Conservation (phyloP, 78 protist genomes). For the Bigelowiella natans region DNA sequence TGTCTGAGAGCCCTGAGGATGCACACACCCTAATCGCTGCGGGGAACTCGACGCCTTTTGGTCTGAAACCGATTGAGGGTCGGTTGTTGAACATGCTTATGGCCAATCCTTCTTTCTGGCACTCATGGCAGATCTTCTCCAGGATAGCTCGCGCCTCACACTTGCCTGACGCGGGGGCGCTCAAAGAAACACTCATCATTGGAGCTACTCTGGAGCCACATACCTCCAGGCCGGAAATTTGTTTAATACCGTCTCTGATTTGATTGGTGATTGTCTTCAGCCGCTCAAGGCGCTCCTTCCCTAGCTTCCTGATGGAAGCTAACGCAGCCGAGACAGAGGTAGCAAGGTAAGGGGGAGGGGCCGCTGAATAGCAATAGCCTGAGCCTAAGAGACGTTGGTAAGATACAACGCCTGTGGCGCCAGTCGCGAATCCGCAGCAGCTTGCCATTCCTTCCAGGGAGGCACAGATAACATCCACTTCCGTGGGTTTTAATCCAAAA, state of each 20-base stretch:
- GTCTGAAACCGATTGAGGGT: not conserved
- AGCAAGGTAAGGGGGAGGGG: constrained; percentile 73
- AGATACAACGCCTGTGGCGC: constrained; percentile 26
- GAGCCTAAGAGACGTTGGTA: constrained; percentile 68
- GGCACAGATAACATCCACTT: constrained; percentile 38
- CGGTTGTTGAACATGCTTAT: not conserved
- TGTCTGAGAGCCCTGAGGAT: not conserved
- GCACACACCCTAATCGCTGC: not conserved
- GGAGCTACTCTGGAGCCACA: not conserved
- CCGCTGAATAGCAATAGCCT: constrained; percentile 82
- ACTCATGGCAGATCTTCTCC: not conserved
- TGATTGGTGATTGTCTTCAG: not conserved
- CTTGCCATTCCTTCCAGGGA: constrained; percentile 36
- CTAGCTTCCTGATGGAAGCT: not conserved
- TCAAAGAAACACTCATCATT: not conserved
- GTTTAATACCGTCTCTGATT: not conserved
- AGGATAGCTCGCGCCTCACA: no score
- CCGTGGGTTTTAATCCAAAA: constrained; percentile 12
- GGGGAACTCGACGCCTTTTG: not conserved
- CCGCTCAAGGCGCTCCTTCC: not conserved
- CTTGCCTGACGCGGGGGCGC: no score
- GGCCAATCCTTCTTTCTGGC: not conserved
- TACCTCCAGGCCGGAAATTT: not conserved
- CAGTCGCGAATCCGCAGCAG: constrained; percentile 67
- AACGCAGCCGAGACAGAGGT: constrained; percentile 44